These are phyloP conservation scores for Pezicula carpinea DNA, from an alignment of 2,329 filamentous ascomycete genomes.

Conservation along the genomic window DNA sequence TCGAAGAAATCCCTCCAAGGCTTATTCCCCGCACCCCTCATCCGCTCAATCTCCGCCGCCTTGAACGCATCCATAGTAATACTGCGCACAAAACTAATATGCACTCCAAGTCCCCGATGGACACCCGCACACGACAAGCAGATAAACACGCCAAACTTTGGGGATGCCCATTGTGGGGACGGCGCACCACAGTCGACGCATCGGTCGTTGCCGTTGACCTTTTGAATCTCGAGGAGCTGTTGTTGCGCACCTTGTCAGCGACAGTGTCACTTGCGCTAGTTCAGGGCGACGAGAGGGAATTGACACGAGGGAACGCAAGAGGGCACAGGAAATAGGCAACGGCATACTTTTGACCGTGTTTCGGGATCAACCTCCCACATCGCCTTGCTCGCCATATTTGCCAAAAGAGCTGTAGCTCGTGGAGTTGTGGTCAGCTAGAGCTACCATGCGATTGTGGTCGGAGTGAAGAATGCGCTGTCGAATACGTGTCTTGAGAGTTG, in stretches of 20 bases:
- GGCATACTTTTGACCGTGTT: conserved; percentile 81
- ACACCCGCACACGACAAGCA: conserved; percentile 93
- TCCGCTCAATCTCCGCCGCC: conserved; percentile 82
- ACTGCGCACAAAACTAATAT: conserved; percentile 96
- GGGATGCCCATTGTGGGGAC: conserved; percentile 95
- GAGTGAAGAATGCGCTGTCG: too few species aligned
- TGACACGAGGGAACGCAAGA: background rate
- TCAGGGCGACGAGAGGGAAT: background rate
- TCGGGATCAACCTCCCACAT: conserved; percentile 99
- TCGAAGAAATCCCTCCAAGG: conserved; percentile 87
- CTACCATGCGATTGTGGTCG: too few species aligned
- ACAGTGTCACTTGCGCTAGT: conserved; percentile 1
- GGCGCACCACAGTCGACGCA: conserved; percentile 96
- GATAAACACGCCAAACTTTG: conserved; percentile 98
- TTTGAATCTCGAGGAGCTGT: conserved; percentile 86
- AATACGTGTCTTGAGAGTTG: background rate
- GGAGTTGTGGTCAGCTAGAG: too few species aligned
- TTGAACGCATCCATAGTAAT: conserved; percentile 99
- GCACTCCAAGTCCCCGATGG: conserved; percentile 90
- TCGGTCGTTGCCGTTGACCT: conserved; percentile 79
- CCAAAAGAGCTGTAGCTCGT: background rate
- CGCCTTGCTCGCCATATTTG: conserved; percentile 58
- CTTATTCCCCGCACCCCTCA: conserved; percentile 88
- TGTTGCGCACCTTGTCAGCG: conserved; percentile 6
- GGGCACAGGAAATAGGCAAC: background rate